Conservation (phyloP, 2,329 filamentous ascomycete species). For the Endoconidiophora polonica region DNA sequence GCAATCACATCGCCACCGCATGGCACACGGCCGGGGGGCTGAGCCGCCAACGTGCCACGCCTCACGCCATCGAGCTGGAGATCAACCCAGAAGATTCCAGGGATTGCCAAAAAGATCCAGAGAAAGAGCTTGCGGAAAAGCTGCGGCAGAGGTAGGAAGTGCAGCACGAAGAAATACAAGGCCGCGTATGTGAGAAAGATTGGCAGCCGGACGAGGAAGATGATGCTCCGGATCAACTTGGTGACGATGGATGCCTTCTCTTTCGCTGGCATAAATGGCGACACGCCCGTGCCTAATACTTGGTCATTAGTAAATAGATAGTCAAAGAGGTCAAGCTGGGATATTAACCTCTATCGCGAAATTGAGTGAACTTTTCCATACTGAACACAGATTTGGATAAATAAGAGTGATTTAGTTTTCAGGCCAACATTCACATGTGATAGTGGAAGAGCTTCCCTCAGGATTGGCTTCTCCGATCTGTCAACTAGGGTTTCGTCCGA, state of each 20-base stretch:
- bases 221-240: slow-evolving; percentile 46
- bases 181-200: slow-evolving; percentile 51
- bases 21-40: slow-evolving; percentile 58
- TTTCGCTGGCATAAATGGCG: slow-evolving; percentile 77
- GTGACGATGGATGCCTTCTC: slow-evolving; percentile 41
- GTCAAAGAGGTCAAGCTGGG: background rate
- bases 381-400: background rate
- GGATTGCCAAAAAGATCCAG: slow-evolving; percentile 75
- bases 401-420: no score
- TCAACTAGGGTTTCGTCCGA: no score
- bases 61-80: slow-evolving; percentile 95
- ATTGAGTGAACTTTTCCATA: slow-evolving; percentile 95
- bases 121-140: slow-evolving; percentile 63
- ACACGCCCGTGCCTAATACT: slow-evolving; percentile 69
- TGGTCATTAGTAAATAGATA: background rate
- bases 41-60: slow-evolving; percentile 67
- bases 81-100: slow-evolving; percentile 96
- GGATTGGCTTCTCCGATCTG: no score
- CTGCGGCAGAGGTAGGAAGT: slow-evolving; percentile 54
- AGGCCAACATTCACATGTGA: no score
- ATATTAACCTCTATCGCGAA: slow-evolving; percentile 62
- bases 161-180: slow-evolving; percentile 65
- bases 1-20: slow-evolving; percentile 69
- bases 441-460: no score
- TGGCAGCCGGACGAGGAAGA: slow-evolving; percentile 70